Base-by-base conservation (phyloP, 2,329 filamentous ascomycete genomes). In the Fusarium tricinctum region DNA sequence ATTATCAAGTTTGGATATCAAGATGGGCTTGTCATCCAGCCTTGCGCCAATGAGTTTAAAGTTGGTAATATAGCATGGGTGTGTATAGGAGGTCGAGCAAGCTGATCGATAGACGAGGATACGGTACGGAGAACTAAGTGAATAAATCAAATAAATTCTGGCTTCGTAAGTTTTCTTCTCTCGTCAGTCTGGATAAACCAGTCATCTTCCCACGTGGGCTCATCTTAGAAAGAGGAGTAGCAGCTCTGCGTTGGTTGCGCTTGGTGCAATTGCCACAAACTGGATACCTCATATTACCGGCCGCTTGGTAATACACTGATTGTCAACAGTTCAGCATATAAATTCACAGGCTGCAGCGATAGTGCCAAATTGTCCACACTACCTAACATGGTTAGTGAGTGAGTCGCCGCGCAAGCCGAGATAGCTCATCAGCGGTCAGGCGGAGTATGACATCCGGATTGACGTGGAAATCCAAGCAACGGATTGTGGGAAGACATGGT, bases 191-290 rank as follows among this genome's bases (percentile, higher is more conserved):
- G 33, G 40, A 30, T 49, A 40, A 39, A 47, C 54, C 54, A 65
- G 67, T 48, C 55, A 56, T 42, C 40, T n/a, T 45, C 59, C 52
- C 59, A 70, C 63, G 67, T 70, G 68, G 52, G 55, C 60, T 67
- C 43, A 28, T 43, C 44, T 28, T 47, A 33, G 7, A 49, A 51
- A 43, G 46, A 63, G 35, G 26, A 47, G 47, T 46, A 59, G 35
- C 39, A 38, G 35, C 35, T n/a, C 17, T n/a, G 17, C 9, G 33
- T 35, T 15, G 32, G 17, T 35, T 17, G 32, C 32, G 32, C 32
- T 35, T 35, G 32, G 32, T 35, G 32, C 17, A 35, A 35, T 17
- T 35, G 19, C 8, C 13, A 39, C 33, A 35, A 17, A 30, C 28
- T 30, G 28, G 28, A 30, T 30, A 30, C 28, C 33, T 50, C 23